Evolutionary conservation across 2,329 filamentous ascomycete genomes (phyloP).

Genomic region (Fusarium pseudocircinatum): DNA sequence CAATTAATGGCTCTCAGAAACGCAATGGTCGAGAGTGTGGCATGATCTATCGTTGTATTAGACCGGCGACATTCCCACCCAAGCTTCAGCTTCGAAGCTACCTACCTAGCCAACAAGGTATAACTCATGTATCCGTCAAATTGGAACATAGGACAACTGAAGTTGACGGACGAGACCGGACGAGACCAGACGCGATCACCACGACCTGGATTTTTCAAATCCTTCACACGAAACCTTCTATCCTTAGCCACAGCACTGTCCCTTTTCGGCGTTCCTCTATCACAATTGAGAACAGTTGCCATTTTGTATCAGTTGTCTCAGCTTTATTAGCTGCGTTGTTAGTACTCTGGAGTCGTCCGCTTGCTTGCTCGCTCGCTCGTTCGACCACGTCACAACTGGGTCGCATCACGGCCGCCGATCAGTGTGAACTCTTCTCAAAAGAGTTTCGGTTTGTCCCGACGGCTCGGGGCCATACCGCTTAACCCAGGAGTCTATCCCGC

Average conservation of each 20-base stretch:
- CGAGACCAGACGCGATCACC: not conserved
- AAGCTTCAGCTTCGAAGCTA: not conserved
- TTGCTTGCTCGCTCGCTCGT: constrained; percentile 23
- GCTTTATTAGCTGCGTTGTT: constrained; percentile 9
- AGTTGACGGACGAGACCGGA: not conserved
- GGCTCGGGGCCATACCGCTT: constrained; percentile 17
- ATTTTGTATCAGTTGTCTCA: constrained; percentile 14
- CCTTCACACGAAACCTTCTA: not conserved
- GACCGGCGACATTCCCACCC: not conserved
- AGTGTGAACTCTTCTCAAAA: constrained; percentile 27
- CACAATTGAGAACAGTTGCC: constrained; percentile 24
- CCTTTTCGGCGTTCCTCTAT: not conserved
- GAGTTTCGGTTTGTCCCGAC: constrained; percentile 36
- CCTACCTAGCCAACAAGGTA: not conserved
- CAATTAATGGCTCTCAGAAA: constrained; percentile 10
- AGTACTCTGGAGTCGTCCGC: not conserved
- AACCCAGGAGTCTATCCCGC: constrained; percentile 20
- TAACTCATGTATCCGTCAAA: not conserved
- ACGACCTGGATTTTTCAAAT: not conserved
- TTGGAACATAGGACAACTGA: not conserved
- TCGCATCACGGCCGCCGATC: constrained; percentile 35
- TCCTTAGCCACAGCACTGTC: constrained; percentile 2
- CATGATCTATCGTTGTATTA: constrained; percentile 8
- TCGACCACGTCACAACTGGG: constrained; percentile 42
- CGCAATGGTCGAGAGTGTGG: constrained; percentile 8